Conservation (phyloP, 108 stramenopile genomes). For the Cyclotella sp. region DNA sequence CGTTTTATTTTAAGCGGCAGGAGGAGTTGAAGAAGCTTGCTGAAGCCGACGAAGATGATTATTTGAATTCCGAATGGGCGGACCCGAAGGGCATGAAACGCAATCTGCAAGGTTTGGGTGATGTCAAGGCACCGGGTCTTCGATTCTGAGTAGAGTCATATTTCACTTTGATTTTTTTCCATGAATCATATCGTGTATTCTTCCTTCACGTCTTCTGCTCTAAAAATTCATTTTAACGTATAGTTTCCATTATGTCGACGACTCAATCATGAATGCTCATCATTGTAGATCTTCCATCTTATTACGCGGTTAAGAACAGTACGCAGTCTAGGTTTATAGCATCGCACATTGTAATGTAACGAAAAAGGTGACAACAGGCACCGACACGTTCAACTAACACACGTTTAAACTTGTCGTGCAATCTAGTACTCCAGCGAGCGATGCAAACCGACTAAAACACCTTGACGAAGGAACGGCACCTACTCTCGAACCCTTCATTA, state of each 20-base stretch:
- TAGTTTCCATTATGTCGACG: no score
- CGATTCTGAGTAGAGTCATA: slow-evolving; percentile 14
- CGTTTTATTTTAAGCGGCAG: slow-evolving; percentile 90
- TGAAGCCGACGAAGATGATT: slow-evolving; percentile 87
- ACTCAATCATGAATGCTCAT: no score
- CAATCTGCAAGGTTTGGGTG: slow-evolving; percentile 49
- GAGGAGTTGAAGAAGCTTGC: slow-evolving; percentile 87
- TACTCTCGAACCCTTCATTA: slow-evolving; percentile 42
- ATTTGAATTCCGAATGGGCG: slow-evolving; percentile 83
- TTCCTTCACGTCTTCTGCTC: no score
- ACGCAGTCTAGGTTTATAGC: no score
- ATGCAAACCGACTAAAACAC: slow-evolving; percentile 23
- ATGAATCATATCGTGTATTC: no score
- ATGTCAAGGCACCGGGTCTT: slow-evolving; percentile 56
- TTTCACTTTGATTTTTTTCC: no score
- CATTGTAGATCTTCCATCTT: no score
- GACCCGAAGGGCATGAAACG: slow-evolving; percentile 83
- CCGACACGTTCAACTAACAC: background rate
- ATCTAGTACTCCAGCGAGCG: background rate
- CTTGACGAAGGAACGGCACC: slow-evolving; percentile 27
- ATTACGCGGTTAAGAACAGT: no score
- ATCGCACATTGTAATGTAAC: no score
- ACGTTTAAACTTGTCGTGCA: background rate
- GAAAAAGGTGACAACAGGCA: no score
- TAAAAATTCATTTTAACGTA: no score